Evolutionary conservation across 257 asterid species (phyloP).

Genomic region (Penstemon davidsonii): DNA sequence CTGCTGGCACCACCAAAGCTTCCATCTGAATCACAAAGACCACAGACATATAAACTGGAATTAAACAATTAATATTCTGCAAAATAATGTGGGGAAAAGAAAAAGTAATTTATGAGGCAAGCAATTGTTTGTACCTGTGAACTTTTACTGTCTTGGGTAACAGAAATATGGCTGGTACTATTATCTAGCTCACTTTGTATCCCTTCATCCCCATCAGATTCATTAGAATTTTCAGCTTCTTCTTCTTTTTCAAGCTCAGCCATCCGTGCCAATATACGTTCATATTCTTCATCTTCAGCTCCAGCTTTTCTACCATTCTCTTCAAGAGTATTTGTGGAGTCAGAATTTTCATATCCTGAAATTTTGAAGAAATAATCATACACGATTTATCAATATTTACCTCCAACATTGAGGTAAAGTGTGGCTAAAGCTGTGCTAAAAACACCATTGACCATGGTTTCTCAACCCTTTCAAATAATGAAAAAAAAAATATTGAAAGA

Average conservation of each 20-base stretch:
- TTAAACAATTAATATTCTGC: background rate
- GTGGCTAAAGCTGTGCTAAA: conserved; percentile 14
- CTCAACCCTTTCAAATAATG: no score
- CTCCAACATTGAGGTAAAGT: conserved; percentile 21
- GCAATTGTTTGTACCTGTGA: conserved; percentile 39
- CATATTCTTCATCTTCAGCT: conserved; percentile 63
- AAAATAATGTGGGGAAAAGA: background rate
- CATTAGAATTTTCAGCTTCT: conserved; percentile 56
- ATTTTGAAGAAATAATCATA: conserved; percentile 11
- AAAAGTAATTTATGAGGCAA: conserved; percentile 14
- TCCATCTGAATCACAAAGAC: conserved; percentile 54
- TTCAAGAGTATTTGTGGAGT: conserved; percentile 29
- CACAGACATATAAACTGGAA: conserved; percentile 26
- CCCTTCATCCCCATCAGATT: conserved; percentile 39
- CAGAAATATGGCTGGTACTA: conserved; percentile 25
- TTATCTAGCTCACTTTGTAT: conserved; percentile 32
- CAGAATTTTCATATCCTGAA: conserved; percentile 36
- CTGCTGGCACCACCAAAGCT: conserved; percentile 37
- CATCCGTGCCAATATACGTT: conserved; percentile 52
- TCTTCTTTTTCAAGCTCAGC: conserved; percentile 84
- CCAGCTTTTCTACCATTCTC: conserved; percentile 27
- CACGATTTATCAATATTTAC: background rate
- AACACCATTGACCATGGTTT: conserved; percentile 7
- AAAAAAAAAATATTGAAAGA: background rate
- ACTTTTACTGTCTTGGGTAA: conserved; percentile 37